These are phyloP conservation scores for Lactuca saligna DNA, from an alignment of 129 eudicot genomes.

Conservation along the genomic window DNA sequence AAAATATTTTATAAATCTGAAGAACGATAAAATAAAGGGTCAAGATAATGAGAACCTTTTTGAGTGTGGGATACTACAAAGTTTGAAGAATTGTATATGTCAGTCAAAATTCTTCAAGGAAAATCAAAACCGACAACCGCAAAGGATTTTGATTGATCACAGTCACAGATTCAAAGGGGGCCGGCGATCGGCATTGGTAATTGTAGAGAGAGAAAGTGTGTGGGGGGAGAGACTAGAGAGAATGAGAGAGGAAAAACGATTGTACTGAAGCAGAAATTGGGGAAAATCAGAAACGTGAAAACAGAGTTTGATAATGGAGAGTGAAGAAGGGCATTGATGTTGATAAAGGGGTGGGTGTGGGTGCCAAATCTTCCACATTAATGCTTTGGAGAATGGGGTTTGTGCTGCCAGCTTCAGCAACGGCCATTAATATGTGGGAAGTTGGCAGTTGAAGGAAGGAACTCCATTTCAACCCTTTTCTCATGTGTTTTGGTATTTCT, in stretches of 20 bases:
- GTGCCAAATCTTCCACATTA: not conserved
- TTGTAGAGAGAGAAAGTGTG: slow-evolving; percentile 7
- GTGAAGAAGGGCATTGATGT: not conserved
- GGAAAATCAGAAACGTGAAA: slow-evolving; percentile 5
- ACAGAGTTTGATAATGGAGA: not conserved
- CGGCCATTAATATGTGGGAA: not conserved
- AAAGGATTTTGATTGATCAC: not conserved
- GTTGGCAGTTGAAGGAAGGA: not conserved
- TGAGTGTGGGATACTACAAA: slow-evolving; percentile 36
- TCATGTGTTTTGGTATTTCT: not conserved
- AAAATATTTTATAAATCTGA: not conserved
- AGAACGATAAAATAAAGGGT: slow-evolving; percentile 8
- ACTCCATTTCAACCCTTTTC: not conserved
- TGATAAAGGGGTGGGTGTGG: not conserved
- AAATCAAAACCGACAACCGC: slow-evolving; percentile 23
- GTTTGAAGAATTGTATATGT: slow-evolving; percentile 6
- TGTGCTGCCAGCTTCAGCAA: slow-evolving; percentile 6
- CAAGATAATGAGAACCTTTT: slow-evolving; percentile 31
- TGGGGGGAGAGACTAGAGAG: not conserved
- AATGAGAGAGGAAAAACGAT: not conserved
- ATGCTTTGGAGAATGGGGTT: not conserved
- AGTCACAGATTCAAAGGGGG: not conserved
- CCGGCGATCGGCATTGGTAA: slow-evolving; percentile 13
- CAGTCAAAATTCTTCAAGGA: slow-evolving; percentile 14
- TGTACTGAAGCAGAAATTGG: slow-evolving; percentile 20